A percentile compares a stretch with the other conserved stretches of the same genome.
Conservation (phyloP, 352 stramenopile species). For the Hyaloperonospora arabidopsidis region DNA sequence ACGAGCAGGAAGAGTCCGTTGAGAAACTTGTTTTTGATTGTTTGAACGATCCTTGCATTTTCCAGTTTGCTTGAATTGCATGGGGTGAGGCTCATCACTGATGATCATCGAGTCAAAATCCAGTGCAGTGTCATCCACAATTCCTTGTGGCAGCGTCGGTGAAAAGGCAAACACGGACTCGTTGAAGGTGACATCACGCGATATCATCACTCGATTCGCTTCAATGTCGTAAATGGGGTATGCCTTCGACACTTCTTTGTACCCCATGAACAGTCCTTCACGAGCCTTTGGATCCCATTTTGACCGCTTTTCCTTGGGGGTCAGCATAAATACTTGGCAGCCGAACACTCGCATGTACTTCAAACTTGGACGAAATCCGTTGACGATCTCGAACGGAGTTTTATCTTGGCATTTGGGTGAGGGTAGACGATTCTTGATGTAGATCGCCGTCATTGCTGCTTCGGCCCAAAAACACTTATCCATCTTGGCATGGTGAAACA, state of each 20-base stretch:
- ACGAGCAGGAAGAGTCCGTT: background rate
- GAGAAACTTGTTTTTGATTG: background rate
- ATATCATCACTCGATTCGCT: background rate
- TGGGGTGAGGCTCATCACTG: background rate
- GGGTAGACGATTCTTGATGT: background rate
- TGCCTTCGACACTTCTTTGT: background rate
- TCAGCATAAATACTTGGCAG: background rate
- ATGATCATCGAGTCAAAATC: background rate
- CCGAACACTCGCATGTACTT: constrained; percentile 1
- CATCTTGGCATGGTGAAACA: background rate
- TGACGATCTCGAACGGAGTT: background rate
- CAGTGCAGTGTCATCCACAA: background rate
- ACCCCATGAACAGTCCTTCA: background rate
- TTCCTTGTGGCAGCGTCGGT: background rate
- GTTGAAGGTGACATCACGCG: background rate
- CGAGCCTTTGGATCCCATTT: constrained; percentile 1
- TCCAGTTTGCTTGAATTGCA: background rate
- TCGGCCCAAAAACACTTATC: background rate
- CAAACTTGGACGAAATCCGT: background rate
- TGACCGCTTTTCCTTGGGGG: background rate
- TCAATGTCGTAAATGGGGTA: background rate
- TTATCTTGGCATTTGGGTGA: background rate
- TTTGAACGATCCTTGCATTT: background rate
- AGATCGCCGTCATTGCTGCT: background rate
- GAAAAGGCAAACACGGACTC: background rate